Evolutionary conservation across 2,329 filamentous ascomycete genomes (phyloP).

Genomic region (Aureobasidium leucospermi): DNA sequence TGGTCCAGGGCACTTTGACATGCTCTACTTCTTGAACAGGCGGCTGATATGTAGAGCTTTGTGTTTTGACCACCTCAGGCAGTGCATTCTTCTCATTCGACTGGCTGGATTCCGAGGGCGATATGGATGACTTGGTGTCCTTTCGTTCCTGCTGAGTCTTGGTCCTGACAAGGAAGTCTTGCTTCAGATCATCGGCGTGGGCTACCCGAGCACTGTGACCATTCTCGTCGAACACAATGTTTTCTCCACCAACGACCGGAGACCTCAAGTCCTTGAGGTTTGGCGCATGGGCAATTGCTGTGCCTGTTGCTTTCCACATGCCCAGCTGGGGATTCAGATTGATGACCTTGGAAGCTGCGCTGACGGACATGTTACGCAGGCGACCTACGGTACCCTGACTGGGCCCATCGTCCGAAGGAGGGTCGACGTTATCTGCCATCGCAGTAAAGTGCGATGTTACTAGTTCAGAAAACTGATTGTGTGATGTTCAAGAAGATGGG

Average conservation of each 20-base stretch:
- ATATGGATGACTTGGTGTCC: background rate
- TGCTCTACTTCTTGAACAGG: background rate
- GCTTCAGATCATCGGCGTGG: background rate
- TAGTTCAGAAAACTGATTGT: too few relatives aligned
- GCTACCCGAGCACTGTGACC: background rate
- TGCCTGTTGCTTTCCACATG: constrained; percentile 39
- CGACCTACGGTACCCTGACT: background rate
- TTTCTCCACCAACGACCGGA: background rate
- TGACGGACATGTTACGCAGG: background rate
- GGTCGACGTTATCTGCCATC: background rate
- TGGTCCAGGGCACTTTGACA: background rate
- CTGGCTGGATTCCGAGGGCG: background rate
- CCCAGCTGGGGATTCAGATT: constrained; percentile 29
- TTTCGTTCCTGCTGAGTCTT: background rate
- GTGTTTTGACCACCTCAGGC: background rate
- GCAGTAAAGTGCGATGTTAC: background rate
- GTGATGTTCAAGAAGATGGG: too few relatives aligned
- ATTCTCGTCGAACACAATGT: background rate
- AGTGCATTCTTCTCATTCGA: background rate
- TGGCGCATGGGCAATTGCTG: constrained; percentile 34
- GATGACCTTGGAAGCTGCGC: constrained; percentile 12
- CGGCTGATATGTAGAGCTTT: too few relatives aligned
- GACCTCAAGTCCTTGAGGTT: constrained; percentile 33
- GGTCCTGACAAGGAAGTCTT: background rate
- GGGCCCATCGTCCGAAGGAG: background rate